A percentile compares a stretch with the other conserved stretches of the same genome.
phyloP scores from a whole-genome alignment of 2,329 filamentous ascomycete species.

The Colletotrichum incanum region DNA sequence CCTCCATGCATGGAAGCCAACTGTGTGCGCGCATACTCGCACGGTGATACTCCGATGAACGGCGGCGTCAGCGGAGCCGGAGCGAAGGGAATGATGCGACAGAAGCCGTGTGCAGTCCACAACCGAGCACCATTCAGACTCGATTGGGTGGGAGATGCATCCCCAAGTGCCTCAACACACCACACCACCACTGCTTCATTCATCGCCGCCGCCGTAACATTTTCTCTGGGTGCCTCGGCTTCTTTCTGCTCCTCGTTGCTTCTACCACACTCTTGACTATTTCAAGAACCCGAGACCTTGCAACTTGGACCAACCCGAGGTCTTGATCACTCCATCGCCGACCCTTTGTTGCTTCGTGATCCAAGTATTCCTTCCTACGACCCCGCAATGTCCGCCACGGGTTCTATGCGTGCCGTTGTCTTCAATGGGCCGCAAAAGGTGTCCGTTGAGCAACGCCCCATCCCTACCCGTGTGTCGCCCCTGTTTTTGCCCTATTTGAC shows the following conservation, averaged over 20 bases:
- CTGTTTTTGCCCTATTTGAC: neutral
- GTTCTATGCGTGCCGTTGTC: slow-evolving; percentile 88
- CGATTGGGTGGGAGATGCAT: slow-evolving; percentile 4
- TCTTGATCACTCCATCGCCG: neutral
- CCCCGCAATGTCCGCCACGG: slow-evolving; percentile 29
- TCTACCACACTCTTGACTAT: neutral
- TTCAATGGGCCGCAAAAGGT: slow-evolving; percentile 86
- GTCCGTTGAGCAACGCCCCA: slow-evolving; percentile 83
- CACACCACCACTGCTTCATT: neutral
- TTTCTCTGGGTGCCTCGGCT: neutral
- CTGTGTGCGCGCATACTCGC: slow-evolving; percentile 15
- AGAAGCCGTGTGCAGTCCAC: neutral
- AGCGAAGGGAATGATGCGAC: neutral
- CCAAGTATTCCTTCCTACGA: neutral
- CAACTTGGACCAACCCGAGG: neutral
- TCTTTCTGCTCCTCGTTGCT: neutral
- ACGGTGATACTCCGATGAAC: slow-evolving; percentile 23
- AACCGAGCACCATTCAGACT: neutral
- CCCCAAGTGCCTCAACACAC: slow-evolving; percentile 1
- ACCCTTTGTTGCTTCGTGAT: neutral
- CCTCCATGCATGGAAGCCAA: neutral
- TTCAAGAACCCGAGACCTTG: neutral
- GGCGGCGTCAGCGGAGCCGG: slow-evolving; percentile 21
- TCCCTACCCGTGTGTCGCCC: slow-evolving; percentile 72
- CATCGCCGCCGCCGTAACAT: neutral